Conservation (phyloP, 1,284 basidiomycete genomes). For the Hymenochaete sp. region DNA sequence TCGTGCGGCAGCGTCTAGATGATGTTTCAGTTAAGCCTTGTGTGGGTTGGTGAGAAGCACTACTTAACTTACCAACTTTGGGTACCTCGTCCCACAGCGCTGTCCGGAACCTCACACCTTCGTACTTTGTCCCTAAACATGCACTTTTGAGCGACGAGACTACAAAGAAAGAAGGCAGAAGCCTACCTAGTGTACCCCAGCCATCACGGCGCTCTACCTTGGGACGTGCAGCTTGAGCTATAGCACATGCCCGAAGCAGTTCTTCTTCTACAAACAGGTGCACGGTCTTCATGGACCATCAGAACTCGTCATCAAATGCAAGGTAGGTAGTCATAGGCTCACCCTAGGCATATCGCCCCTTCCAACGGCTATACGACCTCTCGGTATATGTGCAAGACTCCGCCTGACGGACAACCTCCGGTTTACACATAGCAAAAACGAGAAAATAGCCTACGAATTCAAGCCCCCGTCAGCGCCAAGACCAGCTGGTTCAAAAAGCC, state of each 20-base stretch:
- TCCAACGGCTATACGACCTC: constrained; percentile 53
- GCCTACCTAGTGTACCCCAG: constrained; percentile 77
- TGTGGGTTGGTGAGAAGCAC: background rate
- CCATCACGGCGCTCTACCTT: constrained; percentile 65
- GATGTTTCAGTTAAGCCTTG: background rate
- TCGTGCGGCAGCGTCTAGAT: constrained; percentile 53
- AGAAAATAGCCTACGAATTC: constrained; percentile 37
- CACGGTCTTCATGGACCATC: constrained; percentile 42
- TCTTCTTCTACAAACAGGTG: constrained; percentile 70
- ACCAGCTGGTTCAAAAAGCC: background rate
- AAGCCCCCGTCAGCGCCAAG: background rate
- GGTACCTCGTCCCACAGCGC: constrained; percentile 57
- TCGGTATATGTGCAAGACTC: constrained; percentile 62
- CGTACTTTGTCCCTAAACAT: constrained; percentile 45
- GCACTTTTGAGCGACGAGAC: background rate
- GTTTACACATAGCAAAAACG: constrained; percentile 54
- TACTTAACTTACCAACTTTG: constrained; percentile 45
- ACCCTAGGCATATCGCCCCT: constrained; percentile 68
- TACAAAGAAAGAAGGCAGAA: constrained; percentile 22
- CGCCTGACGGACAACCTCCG: constrained; percentile 55
- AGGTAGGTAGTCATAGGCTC: constrained; percentile 24
- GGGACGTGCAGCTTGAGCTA: constrained; percentile 70
- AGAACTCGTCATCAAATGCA: constrained; percentile 2
- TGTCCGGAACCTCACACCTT: constrained; percentile 53
- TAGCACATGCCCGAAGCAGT: constrained; percentile 67